A percentile compares a stretch with the other conserved stretches of the same genome.
Conservation (phyloP, 306 rosid species). For the Prunus mume region DNA sequence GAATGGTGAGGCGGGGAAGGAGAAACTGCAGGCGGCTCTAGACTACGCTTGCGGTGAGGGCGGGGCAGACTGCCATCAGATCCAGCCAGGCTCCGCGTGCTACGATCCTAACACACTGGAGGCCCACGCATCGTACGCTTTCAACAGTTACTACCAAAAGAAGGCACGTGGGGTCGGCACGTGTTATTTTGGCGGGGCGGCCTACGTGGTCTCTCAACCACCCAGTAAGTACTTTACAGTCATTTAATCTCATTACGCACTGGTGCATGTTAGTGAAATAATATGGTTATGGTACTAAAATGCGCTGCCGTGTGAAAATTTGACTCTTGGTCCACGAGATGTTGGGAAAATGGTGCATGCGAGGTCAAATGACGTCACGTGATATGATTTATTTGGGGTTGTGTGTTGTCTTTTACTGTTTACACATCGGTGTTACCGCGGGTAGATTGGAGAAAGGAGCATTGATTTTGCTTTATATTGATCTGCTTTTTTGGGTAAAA, state of each 20-base stretch:
- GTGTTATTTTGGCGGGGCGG: constrained; percentile 87
- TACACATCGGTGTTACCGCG: neutral
- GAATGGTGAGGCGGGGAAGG: constrained; percentile 55
- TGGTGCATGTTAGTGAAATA: constrained; percentile 23
- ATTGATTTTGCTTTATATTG: neutral
- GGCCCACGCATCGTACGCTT: constrained; percentile 89
- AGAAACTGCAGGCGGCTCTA: constrained; percentile 63
- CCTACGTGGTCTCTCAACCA: constrained; percentile 88
- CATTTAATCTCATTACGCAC: neutral
- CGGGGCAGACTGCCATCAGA: constrained; percentile 85
- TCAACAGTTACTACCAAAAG: constrained; percentile 87
- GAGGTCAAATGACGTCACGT: constrained; percentile 28
- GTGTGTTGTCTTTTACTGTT: neutral
- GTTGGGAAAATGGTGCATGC: neutral
- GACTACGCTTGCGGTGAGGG: constrained; percentile 97
- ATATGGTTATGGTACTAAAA: neutral
- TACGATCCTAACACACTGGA: constrained; percentile 63
- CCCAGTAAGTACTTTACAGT: constrained; percentile 62
- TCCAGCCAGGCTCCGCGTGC: constrained; percentile 72
- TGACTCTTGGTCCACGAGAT: constrained; percentile 10
- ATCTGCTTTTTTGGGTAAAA: neutral
- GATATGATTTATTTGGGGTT: constrained; percentile 25
- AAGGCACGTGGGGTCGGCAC: constrained; percentile 71
- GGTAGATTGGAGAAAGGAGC: neutral
- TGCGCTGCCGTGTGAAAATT: constrained; percentile 5